Base-by-base conservation (phyloP, 768 basidiomycete genomes). In the Leccinum uliginosum region DNA sequence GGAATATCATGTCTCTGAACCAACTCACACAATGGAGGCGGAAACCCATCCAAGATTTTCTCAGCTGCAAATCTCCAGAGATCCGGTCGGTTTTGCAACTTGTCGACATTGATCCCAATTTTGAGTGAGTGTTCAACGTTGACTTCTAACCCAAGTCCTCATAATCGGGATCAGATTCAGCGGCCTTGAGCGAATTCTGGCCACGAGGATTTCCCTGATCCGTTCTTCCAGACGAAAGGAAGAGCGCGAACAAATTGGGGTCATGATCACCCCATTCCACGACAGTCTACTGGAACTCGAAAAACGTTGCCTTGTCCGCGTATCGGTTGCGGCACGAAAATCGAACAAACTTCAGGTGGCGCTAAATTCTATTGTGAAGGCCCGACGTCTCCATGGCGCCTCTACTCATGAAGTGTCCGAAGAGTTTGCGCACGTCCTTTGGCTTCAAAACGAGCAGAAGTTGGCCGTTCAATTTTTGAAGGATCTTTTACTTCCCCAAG, bases 351-450 rank as follows among this genome's bases (percentile, higher is more conserved):
- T 82, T 15, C 94, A 97, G 65, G 81, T 93, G 34, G 91, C 96
- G 0, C 72, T 97, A 26, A 98, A 96, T 65, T 85, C 94, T 5
- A 77, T 95, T 35, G 77, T 91, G 29, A 81, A 83, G 26, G 91
- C 93, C 1, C 87, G 89, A 66, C 76, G 74, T 35, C 72, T 94
- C 5, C 83, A 83, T 57, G 65, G 59, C 2, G 60, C 54, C 1
- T 67, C 79, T 0, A 76, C 82, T 4, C 74, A 75, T n/a, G 76
- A 80, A 27, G 83, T 89, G 23, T 82, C 85, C 0, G 79, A 86
- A 63, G 95, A 97, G 67, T 93, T 92, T 62, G 88, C 96, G 15
- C 83, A 86, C 57, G 93, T 98, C 17, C 78, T 98, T 7, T 98
- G 96, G 93, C 71, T 82, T 10, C 87, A 91, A 58, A 84, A 83